phyloP scores from a whole-genome alignment of 106 monocot genomes.

The Cymbidium sinense region DNA sequence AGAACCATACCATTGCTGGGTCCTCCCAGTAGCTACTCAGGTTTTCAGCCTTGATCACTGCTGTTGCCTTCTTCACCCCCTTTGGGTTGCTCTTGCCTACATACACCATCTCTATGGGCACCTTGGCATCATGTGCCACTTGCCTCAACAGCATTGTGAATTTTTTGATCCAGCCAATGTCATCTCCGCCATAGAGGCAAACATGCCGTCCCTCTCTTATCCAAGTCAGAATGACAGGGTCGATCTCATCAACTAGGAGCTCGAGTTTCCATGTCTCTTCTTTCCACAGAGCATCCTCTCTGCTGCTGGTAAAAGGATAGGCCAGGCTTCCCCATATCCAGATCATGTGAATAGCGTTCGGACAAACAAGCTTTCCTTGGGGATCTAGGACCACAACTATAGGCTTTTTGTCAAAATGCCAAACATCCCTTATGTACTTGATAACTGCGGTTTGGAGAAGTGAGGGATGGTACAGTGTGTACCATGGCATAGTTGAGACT shows the following conservation, averaged over 20 bases:
- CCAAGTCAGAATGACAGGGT: conserved; percentile 42
- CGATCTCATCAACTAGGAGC: conserved; percentile 76
- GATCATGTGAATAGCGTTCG: conserved; percentile 81
- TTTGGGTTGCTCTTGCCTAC: conserved; percentile 88
- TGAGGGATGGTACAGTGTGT: conserved; percentile 43
- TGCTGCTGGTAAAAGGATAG: conserved; percentile 61
- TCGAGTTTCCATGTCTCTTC: conserved; percentile 78
- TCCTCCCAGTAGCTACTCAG: conserved; percentile 66
- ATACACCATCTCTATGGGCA: conserved; percentile 75
- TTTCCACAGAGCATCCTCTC: conserved; percentile 79
- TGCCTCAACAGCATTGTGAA: conserved; percentile 43
- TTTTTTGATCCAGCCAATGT: conserved; percentile 69
- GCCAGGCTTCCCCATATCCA: conserved; percentile 88
- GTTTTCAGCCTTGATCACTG: conserved; percentile 36
- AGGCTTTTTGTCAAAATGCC: conserved; percentile 77
- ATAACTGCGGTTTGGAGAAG: conserved; percentile 43
- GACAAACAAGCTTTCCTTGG: conserved; percentile 66
- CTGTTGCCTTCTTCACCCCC: conserved; percentile 41
- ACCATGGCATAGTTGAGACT: conserved; percentile 62
- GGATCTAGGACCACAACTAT: conserved; percentile 69
- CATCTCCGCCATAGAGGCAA: conserved; percentile 78
- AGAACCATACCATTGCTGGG: conserved; percentile 74
- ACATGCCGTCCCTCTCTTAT: conserved; percentile 39
- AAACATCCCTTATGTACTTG: conserved; percentile 40
- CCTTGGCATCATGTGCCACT: conserved; percentile 33